A percentile compares a stretch with the other conserved stretches of the same genome.
Evolutionary conservation across 2,329 filamentous ascomycete species (phyloP).

Genomic region (Curvularia eragrostidis): DNA sequence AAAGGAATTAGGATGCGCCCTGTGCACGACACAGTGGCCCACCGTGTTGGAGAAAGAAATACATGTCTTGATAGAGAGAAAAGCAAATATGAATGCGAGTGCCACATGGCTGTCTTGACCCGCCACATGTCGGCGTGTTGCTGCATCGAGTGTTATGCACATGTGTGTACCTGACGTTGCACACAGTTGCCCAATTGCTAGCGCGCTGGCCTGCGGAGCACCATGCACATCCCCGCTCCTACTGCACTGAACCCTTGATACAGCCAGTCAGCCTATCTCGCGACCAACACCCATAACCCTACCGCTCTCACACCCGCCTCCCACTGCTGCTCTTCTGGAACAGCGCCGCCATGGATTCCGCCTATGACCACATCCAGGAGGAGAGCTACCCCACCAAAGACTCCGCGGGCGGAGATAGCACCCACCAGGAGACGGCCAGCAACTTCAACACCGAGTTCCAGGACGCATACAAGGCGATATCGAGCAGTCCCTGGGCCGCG

Average conservation of each 20-base stretch:
- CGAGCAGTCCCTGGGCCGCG: slow-evolving; percentile 88
- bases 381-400: slow-evolving; percentile 65
- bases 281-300: slow-evolving; percentile 19
- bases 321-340: slow-evolving; percentile 7
- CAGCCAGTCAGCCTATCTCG: slow-evolving; percentile 13
- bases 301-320: slow-evolving; percentile 5
- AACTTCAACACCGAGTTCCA: slow-evolving; percentile 87
- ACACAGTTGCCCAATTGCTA: slow-evolving; percentile 14
- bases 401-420: slow-evolving; percentile 55
- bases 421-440: slow-evolving; percentile 43
- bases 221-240: slow-evolving; percentile 17
- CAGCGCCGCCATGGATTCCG: slow-evolving; percentile 77
- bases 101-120: neutral
- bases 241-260: slow-evolving; percentile 19
- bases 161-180: slow-evolving; percentile 18
- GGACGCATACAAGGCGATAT: slow-evolving; percentile 94
- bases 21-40: neutral
- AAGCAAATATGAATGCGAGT: neutral
- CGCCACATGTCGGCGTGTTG: neutral
- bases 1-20: neutral
- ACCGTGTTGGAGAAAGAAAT: neutral
- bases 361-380: slow-evolving; percentile 96
- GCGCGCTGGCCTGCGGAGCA: slow-evolving; percentile 25
- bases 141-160: slow-evolving; percentile 6
- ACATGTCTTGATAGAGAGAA: neutral